phyloP scores from a whole-genome alignment of 2,329 filamentous ascomycete genomes.

The Venturia effusa region DNA sequence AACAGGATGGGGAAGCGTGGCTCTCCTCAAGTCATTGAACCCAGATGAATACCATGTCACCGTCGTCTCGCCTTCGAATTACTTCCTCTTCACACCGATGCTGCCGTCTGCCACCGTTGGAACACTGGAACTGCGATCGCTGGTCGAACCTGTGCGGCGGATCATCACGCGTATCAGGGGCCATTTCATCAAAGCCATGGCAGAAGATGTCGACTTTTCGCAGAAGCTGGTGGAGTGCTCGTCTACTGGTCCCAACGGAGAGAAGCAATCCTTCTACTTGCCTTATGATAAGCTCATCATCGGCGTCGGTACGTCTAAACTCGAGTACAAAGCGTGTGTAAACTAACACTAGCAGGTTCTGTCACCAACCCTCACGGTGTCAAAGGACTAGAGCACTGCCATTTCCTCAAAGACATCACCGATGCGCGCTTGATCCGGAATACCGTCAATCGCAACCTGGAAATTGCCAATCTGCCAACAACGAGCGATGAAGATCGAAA shows the following conservation, averaged over 20 bases:
- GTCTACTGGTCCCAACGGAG: slow-evolving; percentile 57
- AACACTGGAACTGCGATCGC: slow-evolving; percentile 77
- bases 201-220: slow-evolving; percentile 84
- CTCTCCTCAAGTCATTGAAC: slow-evolving; percentile 79
- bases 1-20: slow-evolving; percentile 90
- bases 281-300: slow-evolving; percentile 96
- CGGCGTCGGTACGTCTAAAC: slow-evolving; percentile 52
- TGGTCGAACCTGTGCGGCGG: slow-evolving; percentile 85
- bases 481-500: slow-evolving; percentile 79
- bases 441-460: slow-evolving; percentile 77
- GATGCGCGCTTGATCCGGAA: slow-evolving; percentile 87
- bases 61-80: slow-evolving; percentile 86
- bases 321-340: too few species aligned
- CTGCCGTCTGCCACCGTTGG: slow-evolving; percentile 93
- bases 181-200: slow-evolving; percentile 80
- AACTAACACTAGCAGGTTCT: slow-evolving; percentile 42
- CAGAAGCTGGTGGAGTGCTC: slow-evolving; percentile 83
- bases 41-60: slow-evolving; percentile 93
- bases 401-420: slow-evolving; percentile 90
- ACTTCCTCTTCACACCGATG: slow-evolving; percentile 98
- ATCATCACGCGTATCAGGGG: slow-evolving; percentile 70
- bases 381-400: slow-evolving; percentile 83
- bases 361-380: slow-evolving; percentile 93
- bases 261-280: slow-evolving; percentile 77
- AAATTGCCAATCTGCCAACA: slow-evolving; percentile 84